Evolutionary conservation across 805 yeast genomes (phyloP).

Genomic region (Pichia heedii): DNA sequence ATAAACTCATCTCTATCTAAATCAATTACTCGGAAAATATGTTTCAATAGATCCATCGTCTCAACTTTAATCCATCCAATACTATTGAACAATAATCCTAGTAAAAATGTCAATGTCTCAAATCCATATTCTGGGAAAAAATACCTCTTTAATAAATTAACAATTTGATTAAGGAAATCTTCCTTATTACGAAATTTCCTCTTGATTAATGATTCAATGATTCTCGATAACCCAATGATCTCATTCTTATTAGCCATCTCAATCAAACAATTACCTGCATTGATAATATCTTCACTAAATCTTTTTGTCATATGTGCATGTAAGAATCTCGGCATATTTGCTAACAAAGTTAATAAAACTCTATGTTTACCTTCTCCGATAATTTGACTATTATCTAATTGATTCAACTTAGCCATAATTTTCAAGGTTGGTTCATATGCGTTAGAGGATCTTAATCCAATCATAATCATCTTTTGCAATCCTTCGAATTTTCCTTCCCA

Average conservation of each 20-base stretch:
- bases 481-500: constrained; percentile 97
- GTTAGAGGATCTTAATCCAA: constrained; percentile 74
- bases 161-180: constrained; percentile 78
- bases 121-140: constrained; percentile 73
- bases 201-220: constrained; percentile 68
- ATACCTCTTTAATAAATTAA: constrained; percentile 53
- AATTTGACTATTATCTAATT: constrained; percentile 61
- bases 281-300: constrained; percentile 39
- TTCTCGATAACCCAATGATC: constrained; percentile 51
- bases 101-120: constrained; percentile 60
- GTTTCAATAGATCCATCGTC: constrained; percentile 65
- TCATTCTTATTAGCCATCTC: constrained; percentile 49
- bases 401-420: constrained; percentile 63
- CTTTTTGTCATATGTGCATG: constrained; percentile 62
- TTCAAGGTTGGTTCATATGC: constrained; percentile 72
- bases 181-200: constrained; percentile 80
- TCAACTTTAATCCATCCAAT: constrained; percentile 73
- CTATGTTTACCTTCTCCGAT: constrained; percentile 67
- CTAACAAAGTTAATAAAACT: constrained; percentile 59
- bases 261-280: constrained; percentile 49
- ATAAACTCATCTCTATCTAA: constrained; percentile 67
- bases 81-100: constrained; percentile 74
- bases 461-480: constrained; percentile 65
- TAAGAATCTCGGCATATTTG: constrained; percentile 77
- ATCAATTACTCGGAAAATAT: constrained; percentile 69